Conservation (phyloP, 2,329 filamentous ascomycete genomes). For the Pezicula carpinea region DNA sequence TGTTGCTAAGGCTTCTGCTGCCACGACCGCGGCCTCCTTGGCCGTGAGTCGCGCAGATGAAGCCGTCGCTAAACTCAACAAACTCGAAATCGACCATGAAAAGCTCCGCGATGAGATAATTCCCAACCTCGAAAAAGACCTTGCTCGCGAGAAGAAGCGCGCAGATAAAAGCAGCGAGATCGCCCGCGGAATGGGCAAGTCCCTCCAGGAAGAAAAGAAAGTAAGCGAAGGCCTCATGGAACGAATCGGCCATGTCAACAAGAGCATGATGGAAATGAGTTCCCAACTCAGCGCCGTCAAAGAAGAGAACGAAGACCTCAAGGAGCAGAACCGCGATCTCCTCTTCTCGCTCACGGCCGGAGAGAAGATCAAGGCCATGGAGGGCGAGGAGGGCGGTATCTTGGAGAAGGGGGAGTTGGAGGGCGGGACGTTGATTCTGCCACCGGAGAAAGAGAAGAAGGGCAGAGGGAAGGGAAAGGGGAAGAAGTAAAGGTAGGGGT, state of each 20-base stretch:
- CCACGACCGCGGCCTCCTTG: slow-evolving; percentile 60
- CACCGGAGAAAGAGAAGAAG: slow-evolving; percentile 28
- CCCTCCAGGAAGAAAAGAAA: slow-evolving; percentile 81
- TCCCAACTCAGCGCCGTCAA: slow-evolving; percentile 53
- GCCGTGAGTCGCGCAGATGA: slow-evolving; percentile 47
- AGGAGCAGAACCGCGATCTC: slow-evolving; percentile 83
- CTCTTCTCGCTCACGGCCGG: slow-evolving; percentile 82
- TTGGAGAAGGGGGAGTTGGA: slow-evolving; percentile 66
- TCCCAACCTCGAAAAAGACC: slow-evolving; percentile 66
- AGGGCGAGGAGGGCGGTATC: slow-evolving; percentile 60
- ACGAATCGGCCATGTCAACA: slow-evolving; percentile 71
- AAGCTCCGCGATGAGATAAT: slow-evolving; percentile 49
- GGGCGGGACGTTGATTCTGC: slow-evolving; percentile 65
- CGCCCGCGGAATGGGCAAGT: slow-evolving; percentile 68
- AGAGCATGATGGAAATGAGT: slow-evolving; percentile 53
- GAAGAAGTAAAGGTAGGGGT: slow-evolving; percentile 17
- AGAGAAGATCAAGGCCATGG: slow-evolving; percentile 72
- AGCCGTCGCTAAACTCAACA: slow-evolving; percentile 44
- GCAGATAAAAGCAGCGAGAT: slow-evolving; percentile 70
- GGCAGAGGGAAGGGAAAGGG: slow-evolving; percentile 18
- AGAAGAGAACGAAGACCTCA: slow-evolving; percentile 65
- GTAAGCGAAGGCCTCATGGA: slow-evolving; percentile 77
- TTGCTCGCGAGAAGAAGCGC: slow-evolving; percentile 62
- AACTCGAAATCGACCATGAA: slow-evolving; percentile 50
- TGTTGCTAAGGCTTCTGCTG: slow-evolving; percentile 80